Conservation (phyloP, 2,329 filamentous ascomycete genomes). For the Pyricularia pennisetigena region DNA sequence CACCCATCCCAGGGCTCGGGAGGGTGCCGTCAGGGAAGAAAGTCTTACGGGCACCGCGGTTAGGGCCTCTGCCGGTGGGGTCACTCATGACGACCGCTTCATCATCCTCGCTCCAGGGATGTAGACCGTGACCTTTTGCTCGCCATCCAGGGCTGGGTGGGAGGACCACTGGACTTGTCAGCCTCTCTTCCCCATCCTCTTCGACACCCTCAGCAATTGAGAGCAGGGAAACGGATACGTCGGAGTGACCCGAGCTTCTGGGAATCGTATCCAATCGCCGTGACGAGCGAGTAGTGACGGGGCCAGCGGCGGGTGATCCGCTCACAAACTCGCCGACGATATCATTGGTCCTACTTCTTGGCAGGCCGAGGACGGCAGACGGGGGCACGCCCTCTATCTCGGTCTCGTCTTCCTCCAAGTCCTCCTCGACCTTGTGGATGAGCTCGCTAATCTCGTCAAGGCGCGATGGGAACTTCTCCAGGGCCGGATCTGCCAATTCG, state of each 20-base stretch:
- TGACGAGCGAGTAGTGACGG: slow-evolving; percentile 13
- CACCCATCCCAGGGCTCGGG: neutral
- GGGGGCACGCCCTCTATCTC: slow-evolving; percentile 24
- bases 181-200: slow-evolving; percentile 10
- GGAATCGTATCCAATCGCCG: slow-evolving; percentile 17
- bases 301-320: slow-evolving; percentile 25
- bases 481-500: slow-evolving; percentile 35
- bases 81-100: slow-evolving; percentile 26
- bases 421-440: slow-evolving; percentile 34
- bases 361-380: slow-evolving; percentile 24
- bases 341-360: slow-evolving; percentile 24
- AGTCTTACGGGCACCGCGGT: neutral
- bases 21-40: neutral
- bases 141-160: slow-evolving; percentile 12
- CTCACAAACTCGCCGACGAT: slow-evolving; percentile 23
- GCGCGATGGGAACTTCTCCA: slow-evolving; percentile 38
- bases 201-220: slow-evolving; percentile 33
- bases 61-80: slow-evolving; percentile 1
- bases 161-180: slow-evolving; percentile 13
- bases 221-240: slow-evolving; percentile 28
- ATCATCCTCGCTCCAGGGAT: slow-evolving; percentile 25
- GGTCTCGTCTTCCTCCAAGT: slow-evolving; percentile 28
- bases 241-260: slow-evolving; percentile 15
- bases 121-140: slow-evolving; percentile 8
- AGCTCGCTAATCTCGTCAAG: slow-evolving; percentile 32